A percentile compares a stretch with the other conserved stretches of the same genome.
Evolutionary conservation across 768 basidiomycete genomes (phyloP).

Genomic region (Pleurotus platypus): DNA sequence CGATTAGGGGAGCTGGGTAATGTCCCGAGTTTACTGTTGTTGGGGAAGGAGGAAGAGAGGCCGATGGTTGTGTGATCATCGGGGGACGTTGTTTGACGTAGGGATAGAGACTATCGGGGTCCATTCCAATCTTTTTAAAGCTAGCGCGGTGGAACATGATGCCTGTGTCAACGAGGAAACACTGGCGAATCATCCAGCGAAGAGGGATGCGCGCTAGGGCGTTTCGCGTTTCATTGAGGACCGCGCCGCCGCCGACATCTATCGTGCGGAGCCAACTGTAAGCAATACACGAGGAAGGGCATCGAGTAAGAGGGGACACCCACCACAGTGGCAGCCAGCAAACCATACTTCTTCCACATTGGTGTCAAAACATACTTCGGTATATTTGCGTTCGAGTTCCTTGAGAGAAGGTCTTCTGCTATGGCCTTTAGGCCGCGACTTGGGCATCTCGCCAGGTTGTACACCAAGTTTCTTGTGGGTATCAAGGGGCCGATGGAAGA

Average conservation of each 20-base stretch:
- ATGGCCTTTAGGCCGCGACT: slow-evolving; percentile 18
- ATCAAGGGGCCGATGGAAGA: slow-evolving; percentile 39
- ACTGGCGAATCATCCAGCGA: slow-evolving; percentile 75
- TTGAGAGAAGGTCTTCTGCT: slow-evolving; percentile 22
- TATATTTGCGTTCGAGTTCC: slow-evolving; percentile 39
- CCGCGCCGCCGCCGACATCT: slow-evolving; percentile 79
- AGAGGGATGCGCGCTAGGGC: slow-evolving; percentile 69
- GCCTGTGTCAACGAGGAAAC: slow-evolving; percentile 51
- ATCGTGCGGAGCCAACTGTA: neutral
- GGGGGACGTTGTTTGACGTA: slow-evolving; percentile 36
- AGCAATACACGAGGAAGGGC: neutral
- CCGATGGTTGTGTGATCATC: slow-evolving; percentile 25
- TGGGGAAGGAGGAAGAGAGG: slow-evolving; percentile 20
- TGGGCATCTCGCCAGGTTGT: slow-evolving; percentile 47
- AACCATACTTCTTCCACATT: slow-evolving; percentile 82
- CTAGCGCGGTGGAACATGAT: slow-evolving; percentile 53
- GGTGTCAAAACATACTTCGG: slow-evolving; percentile 35
- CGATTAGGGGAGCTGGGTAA: slow-evolving; percentile 15
- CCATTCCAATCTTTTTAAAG: slow-evolving; percentile 43
- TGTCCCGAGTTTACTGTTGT: slow-evolving; percentile 13
- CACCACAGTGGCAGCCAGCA: slow-evolving; percentile 69
- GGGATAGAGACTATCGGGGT: slow-evolving; percentile 40
- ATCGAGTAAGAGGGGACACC: slow-evolving; percentile 12
- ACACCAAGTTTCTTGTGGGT: slow-evolving; percentile 41
- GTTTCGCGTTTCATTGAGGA: slow-evolving; percentile 50